Evolutionary conservation across 2,329 filamentous ascomycete genomes (phyloP).

Genomic region (Colletotrichum destructivum): DNA sequence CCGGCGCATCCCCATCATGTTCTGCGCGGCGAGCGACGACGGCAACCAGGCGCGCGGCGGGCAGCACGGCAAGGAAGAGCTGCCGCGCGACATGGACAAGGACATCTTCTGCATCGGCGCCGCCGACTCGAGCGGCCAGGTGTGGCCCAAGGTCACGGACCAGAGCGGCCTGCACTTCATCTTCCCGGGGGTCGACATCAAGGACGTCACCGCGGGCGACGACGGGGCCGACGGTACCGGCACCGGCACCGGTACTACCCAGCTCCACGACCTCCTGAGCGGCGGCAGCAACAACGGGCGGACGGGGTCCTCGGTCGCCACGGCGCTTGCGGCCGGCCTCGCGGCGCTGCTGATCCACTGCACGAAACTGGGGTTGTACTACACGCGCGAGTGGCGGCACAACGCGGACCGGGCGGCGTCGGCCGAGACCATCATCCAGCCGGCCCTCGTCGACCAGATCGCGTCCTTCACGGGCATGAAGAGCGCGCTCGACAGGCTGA

Average conservation of each 20-base stretch:
- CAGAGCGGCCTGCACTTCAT: constrained; percentile 47
- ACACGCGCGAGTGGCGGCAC: constrained; percentile 30
- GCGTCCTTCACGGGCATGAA: background rate
- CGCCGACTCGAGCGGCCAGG: constrained; percentile 41
- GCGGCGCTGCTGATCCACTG: constrained; percentile 52
- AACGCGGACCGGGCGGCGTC: background rate
- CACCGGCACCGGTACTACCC: background rate
- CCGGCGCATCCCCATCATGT: constrained; percentile 52
- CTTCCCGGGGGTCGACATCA: constrained; percentile 49
- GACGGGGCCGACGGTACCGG: background rate
- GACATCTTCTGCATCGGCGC: constrained; percentile 49
- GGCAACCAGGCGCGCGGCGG: constrained; percentile 29
- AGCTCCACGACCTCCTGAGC: constrained; percentile 11
- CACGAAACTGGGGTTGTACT: constrained; percentile 43
- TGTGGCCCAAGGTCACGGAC: background rate
- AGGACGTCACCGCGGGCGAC: background rate
- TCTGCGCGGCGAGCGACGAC: constrained; percentile 55
- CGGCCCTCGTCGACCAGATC: background rate
- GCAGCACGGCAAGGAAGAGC: background rate
- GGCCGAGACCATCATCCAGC: background rate
- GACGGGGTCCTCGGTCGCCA: constrained; percentile 48
- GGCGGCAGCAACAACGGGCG: constrained; percentile 12
- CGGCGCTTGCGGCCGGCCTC: constrained; percentile 50
- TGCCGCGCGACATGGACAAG: background rate
- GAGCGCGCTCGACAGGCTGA: background rate